Evolutionary conservation across 257 asterid species (phyloP).

Genomic region (Verbascum thapsus): DNA sequence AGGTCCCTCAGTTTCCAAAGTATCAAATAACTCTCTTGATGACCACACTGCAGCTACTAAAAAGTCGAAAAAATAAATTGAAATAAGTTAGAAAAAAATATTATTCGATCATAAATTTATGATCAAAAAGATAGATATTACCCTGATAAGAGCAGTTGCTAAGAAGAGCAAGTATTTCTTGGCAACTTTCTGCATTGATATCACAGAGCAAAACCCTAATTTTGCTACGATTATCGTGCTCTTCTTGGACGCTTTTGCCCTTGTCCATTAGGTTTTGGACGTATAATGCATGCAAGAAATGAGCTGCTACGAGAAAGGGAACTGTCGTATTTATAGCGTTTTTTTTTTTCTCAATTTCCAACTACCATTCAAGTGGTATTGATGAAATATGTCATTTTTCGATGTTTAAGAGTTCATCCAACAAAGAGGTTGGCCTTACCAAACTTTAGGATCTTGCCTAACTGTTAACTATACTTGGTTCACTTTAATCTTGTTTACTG

Average conservation of each 20-base stretch:
- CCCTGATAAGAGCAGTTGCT: constrained; percentile 64
- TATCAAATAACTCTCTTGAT: constrained; percentile 41
- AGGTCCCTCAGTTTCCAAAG: constrained; percentile 51
- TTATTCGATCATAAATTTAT: neutral
- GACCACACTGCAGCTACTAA: constrained; percentile 63
- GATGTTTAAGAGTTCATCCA: constrained; percentile 8
- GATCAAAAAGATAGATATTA: constrained; percentile 18
- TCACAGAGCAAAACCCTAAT: constrained; percentile 58
- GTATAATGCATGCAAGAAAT: constrained; percentile 19
- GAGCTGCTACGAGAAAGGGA: constrained; percentile 17
- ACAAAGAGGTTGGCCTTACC: constrained; percentile 47
- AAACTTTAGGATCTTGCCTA: constrained; percentile 38
- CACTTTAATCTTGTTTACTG: neutral
- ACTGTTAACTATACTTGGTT: constrained; percentile 24
- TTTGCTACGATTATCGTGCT: constrained; percentile 35
- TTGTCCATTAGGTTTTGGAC: constrained; percentile 23
- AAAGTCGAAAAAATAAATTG: neutral
- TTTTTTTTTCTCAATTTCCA: constrained; percentile 5
- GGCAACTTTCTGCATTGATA: constrained; percentile 53
- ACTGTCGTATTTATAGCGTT: constrained; percentile 14
- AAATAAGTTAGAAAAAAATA: neutral
- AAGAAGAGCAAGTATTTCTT: constrained; percentile 46
- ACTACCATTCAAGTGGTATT: constrained; percentile 25
- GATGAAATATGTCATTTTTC: neutral
- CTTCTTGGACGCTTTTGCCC: constrained; percentile 22